Evolutionary conservation across 305 asterid genomes (phyloP), one percentile per base, ranked within the genome.

Genomic region (Fraxinus greggii): DNA sequence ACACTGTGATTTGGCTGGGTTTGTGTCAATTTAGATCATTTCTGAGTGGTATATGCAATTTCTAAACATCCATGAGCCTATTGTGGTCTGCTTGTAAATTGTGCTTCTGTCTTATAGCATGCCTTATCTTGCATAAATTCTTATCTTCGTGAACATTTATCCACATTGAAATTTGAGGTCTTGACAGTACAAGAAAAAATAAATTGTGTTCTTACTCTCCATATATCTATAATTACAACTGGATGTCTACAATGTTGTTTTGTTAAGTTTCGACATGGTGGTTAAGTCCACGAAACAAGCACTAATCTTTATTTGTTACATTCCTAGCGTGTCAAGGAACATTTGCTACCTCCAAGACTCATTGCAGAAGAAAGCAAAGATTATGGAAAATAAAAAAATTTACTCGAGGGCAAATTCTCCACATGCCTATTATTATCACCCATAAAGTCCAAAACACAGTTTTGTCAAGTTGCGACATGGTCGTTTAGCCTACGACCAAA

Each of bases 21-120:
- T 19, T 61, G 73, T 42, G 83, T 83, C 79, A 61, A 79, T 73
- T 76, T 83, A 45, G 80, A 38, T 78, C 45, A 21, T 51, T n/a
- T 73, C 61, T 13, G 65, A 35, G 51, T 79, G 63, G 59, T 48
- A 40, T 79, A 45, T 79, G 59, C 33, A 76, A 76, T 59, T 54
- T 38, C 59, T 69, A 13, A 31, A 56, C 67, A 32, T 48, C 76
- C 84, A 75, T 75, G 76, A 51, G 23, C 9, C 32, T 61, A 5
- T 70, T 29, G 70, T 79, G 36, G 78, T 35, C 75, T 54, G 48
- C 42, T 23, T 80, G 80, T 81, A 75, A 81, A 81, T 75, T 63
- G 36, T 74, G 45, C 31, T 36, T 1, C 28, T 36, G 1, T 36
- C 32, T 36, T 7, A 19, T 7, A 28, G 23, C n/a, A n/a, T 12